Evolutionary conservation across 176 grass and related monocot species (phyloP).

Genomic region (Musa schizocarpa): DNA sequence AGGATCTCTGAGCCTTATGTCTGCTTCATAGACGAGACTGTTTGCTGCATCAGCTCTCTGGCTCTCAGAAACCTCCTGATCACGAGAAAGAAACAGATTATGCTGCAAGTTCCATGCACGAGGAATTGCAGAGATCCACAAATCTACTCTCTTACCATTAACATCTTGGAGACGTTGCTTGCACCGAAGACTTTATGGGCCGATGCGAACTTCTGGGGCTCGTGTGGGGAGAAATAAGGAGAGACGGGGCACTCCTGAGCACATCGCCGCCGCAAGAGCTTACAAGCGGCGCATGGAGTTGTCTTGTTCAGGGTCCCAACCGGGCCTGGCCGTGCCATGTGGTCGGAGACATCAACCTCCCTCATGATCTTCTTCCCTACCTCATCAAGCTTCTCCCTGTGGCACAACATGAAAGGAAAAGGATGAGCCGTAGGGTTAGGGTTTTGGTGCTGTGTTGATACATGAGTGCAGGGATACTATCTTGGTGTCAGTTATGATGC

Average conservation of each 20-base stretch:
- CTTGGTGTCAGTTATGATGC: too few relatives aligned
- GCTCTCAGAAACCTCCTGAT: conserved; percentile 82
- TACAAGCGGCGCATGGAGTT: conserved; percentile 83
- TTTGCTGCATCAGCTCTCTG: conserved; percentile 77
- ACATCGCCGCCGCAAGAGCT: conserved; percentile 78
- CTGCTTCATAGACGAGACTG: conserved; percentile 92
- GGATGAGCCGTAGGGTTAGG: too few relatives aligned
- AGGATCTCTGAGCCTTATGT: conserved; percentile 68
- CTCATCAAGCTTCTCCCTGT: conserved; percentile 67
- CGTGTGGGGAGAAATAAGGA: conserved; percentile 88
- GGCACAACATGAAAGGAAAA: too few relatives aligned
- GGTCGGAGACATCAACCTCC: conserved; percentile 27
- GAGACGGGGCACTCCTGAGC: conserved; percentile 94
- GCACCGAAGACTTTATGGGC: conserved; percentile 95
- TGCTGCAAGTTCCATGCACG: too few relatives aligned
- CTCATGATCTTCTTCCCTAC: conserved; percentile 68
- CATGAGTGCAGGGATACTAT: too few relatives aligned
- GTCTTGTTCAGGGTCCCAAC: conserved; percentile 42
- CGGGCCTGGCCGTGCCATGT: conserved; percentile 6
- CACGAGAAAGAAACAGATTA: background rate
- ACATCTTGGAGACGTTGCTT: conserved; percentile 96
- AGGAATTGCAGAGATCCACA: too few relatives aligned
- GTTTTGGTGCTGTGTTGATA: too few relatives aligned
- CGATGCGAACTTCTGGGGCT: conserved; percentile 82
- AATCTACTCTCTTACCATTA: conserved; percentile 30